These are phyloP conservation scores for Termitomyces sp. DNA, from an alignment of 768 basidiomycete species.

Conservation along the genomic window DNA sequence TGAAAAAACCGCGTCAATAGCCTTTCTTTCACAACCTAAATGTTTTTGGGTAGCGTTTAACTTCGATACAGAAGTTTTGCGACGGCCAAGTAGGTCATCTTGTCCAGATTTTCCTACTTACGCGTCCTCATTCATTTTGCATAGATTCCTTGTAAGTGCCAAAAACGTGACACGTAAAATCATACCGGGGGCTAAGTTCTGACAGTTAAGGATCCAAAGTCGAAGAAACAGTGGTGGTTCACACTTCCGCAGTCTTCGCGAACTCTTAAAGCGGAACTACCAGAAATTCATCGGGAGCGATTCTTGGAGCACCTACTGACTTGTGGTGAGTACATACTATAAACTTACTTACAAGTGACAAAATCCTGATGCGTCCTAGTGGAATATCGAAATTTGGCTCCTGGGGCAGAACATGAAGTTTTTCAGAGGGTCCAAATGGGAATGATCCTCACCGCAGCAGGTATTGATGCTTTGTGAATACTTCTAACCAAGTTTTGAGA, in stretches of 20 bases:
- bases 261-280: slow-evolving; percentile 43
- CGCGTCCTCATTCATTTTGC: not conserved
- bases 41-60: slow-evolving; percentile 48
- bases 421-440: slow-evolving; percentile 83
- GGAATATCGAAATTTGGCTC: slow-evolving; percentile 55
- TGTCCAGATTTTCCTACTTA: slow-evolving; percentile 5
- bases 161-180: not conserved
- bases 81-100: slow-evolving; percentile 48
- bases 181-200: not conserved
- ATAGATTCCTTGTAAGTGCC: slow-evolving; percentile 17
- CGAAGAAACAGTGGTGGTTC: slow-evolving; percentile 62
- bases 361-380: slow-evolving; percentile 32
- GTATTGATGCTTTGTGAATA: slow-evolving; percentile 26
- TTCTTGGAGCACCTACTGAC: slow-evolving; percentile 58
- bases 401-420: slow-evolving; percentile 66
- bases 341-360: not conserved
- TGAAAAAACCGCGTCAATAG: slow-evolving; percentile 34
- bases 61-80: slow-evolving; percentile 74
- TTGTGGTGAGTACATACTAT: slow-evolving; percentile 50
- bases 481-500: not conserved
- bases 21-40: not conserved
- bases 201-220: slow-evolving; percentile 49
- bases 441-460: slow-evolving; percentile 67
- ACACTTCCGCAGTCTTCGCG: slow-evolving; percentile 43
- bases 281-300: slow-evolving; percentile 39